These are phyloP conservation scores for Nicotiana undulata DNA, from an alignment of 257 asterid genomes.

Conservation along the genomic window DNA sequence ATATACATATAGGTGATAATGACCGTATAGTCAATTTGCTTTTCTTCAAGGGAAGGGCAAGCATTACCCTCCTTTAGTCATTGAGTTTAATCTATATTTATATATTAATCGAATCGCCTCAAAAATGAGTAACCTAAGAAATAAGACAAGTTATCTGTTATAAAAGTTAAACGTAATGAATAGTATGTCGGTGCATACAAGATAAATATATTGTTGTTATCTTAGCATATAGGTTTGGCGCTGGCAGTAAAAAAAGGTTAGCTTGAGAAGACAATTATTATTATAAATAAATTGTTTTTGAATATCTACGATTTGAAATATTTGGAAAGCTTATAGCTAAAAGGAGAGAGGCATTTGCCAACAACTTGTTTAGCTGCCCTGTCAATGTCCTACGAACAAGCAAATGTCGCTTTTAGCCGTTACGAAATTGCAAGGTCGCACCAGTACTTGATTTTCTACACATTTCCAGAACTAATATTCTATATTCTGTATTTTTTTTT, in stretches of 20 bases:
- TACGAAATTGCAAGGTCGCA: conserved; percentile 25
- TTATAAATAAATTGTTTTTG: too few species aligned
- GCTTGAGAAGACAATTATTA: background rate
- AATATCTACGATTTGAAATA: background rate
- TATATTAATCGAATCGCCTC: background rate
- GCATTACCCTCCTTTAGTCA: background rate
- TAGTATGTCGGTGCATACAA: too few species aligned
- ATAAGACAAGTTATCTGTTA: background rate
- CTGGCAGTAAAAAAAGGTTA: background rate
- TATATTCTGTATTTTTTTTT: background rate
- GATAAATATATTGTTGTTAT: too few species aligned
- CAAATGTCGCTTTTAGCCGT: conserved; percentile 18
- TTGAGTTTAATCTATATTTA: background rate
- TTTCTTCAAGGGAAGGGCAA: conserved; percentile 5
- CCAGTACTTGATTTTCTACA: conserved; percentile 16
- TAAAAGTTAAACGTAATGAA: background rate
- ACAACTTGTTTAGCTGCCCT: conserved; percentile 48
- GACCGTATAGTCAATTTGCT: background rate
- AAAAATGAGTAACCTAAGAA: background rate
- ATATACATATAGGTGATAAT: conserved; percentile 18
- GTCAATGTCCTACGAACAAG: conserved; percentile 40
- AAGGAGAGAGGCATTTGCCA: conserved; percentile 17
- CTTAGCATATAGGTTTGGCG: background rate
- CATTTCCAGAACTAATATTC: background rate
- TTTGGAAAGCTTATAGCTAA: background rate